Percentiles rank a stretch among this genome's conserved stretches.
These are phyloP conservation scores for Solanum tacnaense DNA, from an alignment of 257 asterid genomes.

Conservation along the genomic window DNA sequence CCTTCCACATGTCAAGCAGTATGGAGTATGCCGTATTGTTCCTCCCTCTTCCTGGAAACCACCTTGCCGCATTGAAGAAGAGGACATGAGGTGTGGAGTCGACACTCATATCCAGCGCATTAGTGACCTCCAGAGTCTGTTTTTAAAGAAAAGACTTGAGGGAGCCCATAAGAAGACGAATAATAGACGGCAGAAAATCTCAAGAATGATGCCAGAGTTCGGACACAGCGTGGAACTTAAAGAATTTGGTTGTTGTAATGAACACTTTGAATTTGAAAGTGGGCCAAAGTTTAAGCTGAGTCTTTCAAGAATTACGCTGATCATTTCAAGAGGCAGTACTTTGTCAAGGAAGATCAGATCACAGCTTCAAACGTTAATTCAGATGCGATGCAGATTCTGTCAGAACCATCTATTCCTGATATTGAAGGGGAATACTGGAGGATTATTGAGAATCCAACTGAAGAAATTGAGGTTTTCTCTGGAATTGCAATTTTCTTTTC, in stretches of 20 bases:
- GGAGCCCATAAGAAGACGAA: conserved; percentile 18
- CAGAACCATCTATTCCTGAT: conserved; percentile 33
- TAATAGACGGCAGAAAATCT: conserved; percentile 21
- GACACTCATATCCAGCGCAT: conserved; percentile 40
- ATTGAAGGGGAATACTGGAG: conserved; percentile 95
- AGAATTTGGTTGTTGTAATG: conserved; percentile 10
- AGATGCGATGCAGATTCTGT: background rate
- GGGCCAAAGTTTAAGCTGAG: conserved; percentile 55
- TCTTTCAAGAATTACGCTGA: conserved; percentile 57
- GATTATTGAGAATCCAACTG: conserved; percentile 54
- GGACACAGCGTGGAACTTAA: conserved; percentile 17
- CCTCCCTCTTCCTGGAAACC: conserved; percentile 87
- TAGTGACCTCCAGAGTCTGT: conserved; percentile 29
- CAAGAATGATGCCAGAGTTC: background rate
- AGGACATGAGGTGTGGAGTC: conserved; percentile 36
- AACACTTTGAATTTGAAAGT: conserved; percentile 20
- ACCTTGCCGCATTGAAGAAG: conserved; percentile 33
- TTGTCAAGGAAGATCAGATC: conserved; percentile 19
- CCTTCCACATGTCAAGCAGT: conserved; percentile 46
- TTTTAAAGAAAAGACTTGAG: conserved; percentile 18
- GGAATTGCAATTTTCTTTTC: conserved; percentile 2
- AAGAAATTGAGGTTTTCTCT: conserved; percentile 62
- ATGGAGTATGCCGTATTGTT: conserved; percentile 87
- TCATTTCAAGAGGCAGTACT: conserved; percentile 66
- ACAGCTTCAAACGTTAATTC: conserved; percentile 1